These are phyloP conservation scores for Pseudognaphalium luteoalbum DNA, from an alignment of 129 eudicot species.

Conservation along the genomic window DNA sequence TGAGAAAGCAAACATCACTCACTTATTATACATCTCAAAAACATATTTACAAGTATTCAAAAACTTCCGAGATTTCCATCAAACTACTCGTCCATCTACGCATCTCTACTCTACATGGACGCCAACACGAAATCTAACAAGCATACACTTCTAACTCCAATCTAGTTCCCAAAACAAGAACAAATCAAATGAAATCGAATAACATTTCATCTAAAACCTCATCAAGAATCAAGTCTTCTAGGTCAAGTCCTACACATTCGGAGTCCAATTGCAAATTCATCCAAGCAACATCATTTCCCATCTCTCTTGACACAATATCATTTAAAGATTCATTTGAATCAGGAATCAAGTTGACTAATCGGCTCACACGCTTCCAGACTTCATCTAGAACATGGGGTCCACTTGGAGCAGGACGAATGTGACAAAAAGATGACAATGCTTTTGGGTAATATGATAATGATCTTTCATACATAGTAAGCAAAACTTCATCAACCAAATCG, in stretches of 20 bases:
- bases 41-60: conserved; percentile 15
- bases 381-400: conserved; percentile 48
- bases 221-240: conserved; percentile 71
- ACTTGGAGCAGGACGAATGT: conserved; percentile 31
- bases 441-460: conserved; percentile 71
- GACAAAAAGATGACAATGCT: conserved; percentile 51
- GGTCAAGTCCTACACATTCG: conserved; percentile 57
- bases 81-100: conserved; percentile 13
- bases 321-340: conserved; percentile 41
- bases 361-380: conserved; percentile 43
- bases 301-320: conserved; percentile 43
- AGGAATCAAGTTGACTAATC: conserved; percentile 33
- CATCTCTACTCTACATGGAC: background rate
- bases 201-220: conserved; percentile 57
- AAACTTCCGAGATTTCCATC: conserved; percentile 12
- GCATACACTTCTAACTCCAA: background rate
- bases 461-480: conserved; percentile 46
- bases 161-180: background rate
- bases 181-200: conserved; percentile 25
- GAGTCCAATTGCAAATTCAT: conserved; percentile 71
- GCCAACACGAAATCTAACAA: background rate
- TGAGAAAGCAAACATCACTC: background rate
- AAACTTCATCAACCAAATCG: conserved; percentile 63
- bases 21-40: conserved; percentile 25
- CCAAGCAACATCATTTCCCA: conserved; percentile 61